phyloP scores from a whole-genome alignment of 2,329 filamentous ascomycete species.

The Thelonectria olida region DNA sequence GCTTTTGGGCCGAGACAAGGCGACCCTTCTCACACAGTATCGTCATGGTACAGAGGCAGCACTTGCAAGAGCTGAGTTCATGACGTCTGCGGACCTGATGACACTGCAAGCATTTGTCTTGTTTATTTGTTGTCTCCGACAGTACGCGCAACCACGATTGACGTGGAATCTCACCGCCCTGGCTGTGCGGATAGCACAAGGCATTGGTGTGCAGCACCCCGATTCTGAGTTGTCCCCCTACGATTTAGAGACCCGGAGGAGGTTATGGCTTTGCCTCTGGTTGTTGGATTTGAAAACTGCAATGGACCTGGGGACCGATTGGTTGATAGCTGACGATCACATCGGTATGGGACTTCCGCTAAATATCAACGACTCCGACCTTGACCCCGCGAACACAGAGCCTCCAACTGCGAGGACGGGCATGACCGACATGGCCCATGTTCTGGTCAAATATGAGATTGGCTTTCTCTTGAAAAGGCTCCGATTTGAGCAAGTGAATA shows the following conservation, averaged over 20 bases:
- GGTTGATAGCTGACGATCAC: conserved; percentile 1
- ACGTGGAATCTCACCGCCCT: conserved; percentile 20
- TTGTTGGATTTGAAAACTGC: conserved; percentile 18
- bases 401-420: conserved; percentile 11
- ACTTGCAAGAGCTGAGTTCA: conserved; percentile 18
- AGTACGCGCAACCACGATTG: conserved; percentile 10
- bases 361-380: conserved; percentile 21
- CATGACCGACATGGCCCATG: conserved; percentile 23
- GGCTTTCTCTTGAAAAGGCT: conserved; percentile 11
- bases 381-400: not conserved
- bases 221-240: not conserved
- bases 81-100: conserved; percentile 14
- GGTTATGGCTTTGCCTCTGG: conserved; percentile 23
- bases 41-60: conserved; percentile 14
- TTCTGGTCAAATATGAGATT: conserved; percentile 17
- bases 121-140: conserved; percentile 7
- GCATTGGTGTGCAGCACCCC: conserved; percentile 10
- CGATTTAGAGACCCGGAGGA: conserved; percentile 13
- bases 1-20: conserved; percentile 17
- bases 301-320: conserved; percentile 12
- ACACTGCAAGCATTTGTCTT: conserved; percentile 20
- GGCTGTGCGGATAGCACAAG: conserved; percentile 16
- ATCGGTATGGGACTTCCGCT: conserved; percentile 1
- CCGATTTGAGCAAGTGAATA: too few species aligned
- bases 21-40: conserved; percentile 9